These are phyloP conservation scores for Pseudognaphalium luteoalbum DNA, from an alignment of 129 eudicot species.

Conservation along the genomic window DNA sequence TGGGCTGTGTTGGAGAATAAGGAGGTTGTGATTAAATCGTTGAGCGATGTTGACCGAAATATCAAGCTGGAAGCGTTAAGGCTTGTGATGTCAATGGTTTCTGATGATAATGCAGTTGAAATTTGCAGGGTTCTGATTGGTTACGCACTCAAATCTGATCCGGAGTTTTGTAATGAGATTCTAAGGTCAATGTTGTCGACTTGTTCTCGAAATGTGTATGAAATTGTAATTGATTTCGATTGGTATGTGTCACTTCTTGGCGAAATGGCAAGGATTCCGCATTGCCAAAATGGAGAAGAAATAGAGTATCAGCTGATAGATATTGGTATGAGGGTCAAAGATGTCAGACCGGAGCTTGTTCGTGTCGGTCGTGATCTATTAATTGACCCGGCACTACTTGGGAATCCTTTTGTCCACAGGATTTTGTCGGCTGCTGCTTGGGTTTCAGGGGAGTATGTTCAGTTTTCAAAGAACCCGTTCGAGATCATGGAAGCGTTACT, in stretches of 20 bases:
- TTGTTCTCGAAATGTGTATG: constrained; percentile 71
- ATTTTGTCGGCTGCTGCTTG: constrained; percentile 83
- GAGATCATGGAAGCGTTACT: constrained; percentile 82
- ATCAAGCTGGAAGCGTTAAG: constrained; percentile 73
- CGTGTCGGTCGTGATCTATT: constrained; percentile 71
- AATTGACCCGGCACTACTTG: constrained; percentile 92
- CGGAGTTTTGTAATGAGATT: constrained; percentile 85
- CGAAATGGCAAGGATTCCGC: constrained; percentile 81
- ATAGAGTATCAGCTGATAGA: constrained; percentile 83
- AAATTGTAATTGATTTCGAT: constrained; percentile 79
- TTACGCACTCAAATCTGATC: constrained; percentile 86
- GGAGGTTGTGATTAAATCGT: constrained; percentile 72
- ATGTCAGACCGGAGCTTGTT: constrained; percentile 79
- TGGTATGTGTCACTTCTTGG: constrained; percentile 93
- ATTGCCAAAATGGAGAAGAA: constrained; percentile 82
- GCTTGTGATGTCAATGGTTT: constrained; percentile 87
- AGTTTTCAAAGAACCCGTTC: constrained; percentile 66
- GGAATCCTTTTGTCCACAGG: constrained; percentile 72
- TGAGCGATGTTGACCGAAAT: constrained; percentile 80
- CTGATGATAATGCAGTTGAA: constrained; percentile 78
- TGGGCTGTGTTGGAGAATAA: constrained; percentile 89
- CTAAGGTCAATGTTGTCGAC: constrained; percentile 59
- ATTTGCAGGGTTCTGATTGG: constrained; percentile 77
- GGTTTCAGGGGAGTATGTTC: constrained; percentile 78
- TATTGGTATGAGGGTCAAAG: constrained; percentile 92